Conservation (phyloP, 441 rosid genomes). For the Cnidoscolus chayamansa region DNA sequence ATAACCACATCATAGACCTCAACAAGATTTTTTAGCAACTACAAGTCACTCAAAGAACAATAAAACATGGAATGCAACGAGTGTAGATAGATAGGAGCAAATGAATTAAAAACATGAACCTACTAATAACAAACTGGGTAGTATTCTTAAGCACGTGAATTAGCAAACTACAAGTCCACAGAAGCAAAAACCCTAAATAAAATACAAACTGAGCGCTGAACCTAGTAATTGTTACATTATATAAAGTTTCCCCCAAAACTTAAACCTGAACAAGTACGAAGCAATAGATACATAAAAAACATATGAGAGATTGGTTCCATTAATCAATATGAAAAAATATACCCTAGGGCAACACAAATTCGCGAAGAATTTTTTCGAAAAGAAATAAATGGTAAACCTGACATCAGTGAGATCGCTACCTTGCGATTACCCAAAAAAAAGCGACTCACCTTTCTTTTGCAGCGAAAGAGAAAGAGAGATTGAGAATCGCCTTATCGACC, state of each 20-base stretch:
- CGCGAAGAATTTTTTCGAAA: too few species aligned
- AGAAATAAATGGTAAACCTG: too few species aligned
- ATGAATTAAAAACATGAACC: not conserved
- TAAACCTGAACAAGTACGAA: not conserved
- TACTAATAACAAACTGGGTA: not conserved
- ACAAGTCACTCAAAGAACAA: not conserved
- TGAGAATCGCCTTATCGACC: not conserved
- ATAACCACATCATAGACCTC: not conserved
- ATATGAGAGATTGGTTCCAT: too few species aligned
- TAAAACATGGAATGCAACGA: not conserved
- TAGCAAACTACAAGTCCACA: too few species aligned
- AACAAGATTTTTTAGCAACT: not conserved
- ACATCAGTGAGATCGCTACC: too few species aligned
- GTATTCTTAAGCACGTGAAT: too few species aligned
- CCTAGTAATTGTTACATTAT: too few species aligned
- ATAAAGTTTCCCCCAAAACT: not conserved
- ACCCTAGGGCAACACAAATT: too few species aligned
- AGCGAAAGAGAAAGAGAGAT: too few species aligned
- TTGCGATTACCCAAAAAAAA: too few species aligned
- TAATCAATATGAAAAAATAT: too few species aligned
- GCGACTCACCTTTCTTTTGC: not conserved
- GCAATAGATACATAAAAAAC: not conserved
- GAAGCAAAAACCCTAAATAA: not conserved
- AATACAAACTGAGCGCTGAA: too few species aligned
- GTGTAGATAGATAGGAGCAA: not conserved